phyloP scores from a whole-genome alignment of 345 rosid genomes.

The Sonneratia alba region DNA sequence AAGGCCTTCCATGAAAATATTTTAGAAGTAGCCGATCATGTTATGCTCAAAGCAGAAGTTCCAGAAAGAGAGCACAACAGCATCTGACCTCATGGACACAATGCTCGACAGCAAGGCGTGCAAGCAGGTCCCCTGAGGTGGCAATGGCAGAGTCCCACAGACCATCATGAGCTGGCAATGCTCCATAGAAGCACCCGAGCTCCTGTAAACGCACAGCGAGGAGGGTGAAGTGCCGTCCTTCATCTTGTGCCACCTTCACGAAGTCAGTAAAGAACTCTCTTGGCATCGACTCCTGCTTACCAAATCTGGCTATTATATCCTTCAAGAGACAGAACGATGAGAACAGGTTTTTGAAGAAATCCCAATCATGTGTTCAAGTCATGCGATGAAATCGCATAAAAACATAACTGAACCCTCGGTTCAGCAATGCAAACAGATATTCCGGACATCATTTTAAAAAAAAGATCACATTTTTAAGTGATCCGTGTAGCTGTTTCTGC shows the following conservation, averaged over 20 bases:
- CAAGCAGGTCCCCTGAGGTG: slow-evolving; percentile 65
- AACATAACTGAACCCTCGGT: background rate
- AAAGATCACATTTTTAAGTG: background rate
- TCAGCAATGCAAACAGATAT: background rate
- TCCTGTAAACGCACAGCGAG: slow-evolving; percentile 66
- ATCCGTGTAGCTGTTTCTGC: background rate
- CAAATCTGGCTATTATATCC: slow-evolving; percentile 93
- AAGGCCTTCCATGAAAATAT: background rate
- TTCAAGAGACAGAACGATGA: slow-evolving; percentile 13
- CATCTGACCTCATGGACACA: slow-evolving; percentile 77
- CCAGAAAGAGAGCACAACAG: slow-evolving; percentile 1
- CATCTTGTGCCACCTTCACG: slow-evolving; percentile 83
- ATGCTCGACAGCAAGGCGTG: slow-evolving; percentile 78
- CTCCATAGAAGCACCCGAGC: slow-evolving; percentile 69
- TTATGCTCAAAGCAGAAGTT: background rate
- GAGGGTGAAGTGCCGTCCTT: slow-evolving; percentile 75
- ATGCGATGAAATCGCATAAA: background rate
- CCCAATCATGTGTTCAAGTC: background rate
- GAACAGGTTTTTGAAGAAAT: background rate
- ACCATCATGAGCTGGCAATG: slow-evolving; percentile 86
- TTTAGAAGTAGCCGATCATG: background rate
- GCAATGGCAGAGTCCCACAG: slow-evolving; percentile 81
- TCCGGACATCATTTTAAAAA: background rate
- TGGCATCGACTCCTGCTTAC: slow-evolving; percentile 85
- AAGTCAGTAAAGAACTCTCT: slow-evolving; percentile 84